Base-by-base conservation (phyloP, 169 alveolate species). In the Plasmodium gaboni region DNA sequence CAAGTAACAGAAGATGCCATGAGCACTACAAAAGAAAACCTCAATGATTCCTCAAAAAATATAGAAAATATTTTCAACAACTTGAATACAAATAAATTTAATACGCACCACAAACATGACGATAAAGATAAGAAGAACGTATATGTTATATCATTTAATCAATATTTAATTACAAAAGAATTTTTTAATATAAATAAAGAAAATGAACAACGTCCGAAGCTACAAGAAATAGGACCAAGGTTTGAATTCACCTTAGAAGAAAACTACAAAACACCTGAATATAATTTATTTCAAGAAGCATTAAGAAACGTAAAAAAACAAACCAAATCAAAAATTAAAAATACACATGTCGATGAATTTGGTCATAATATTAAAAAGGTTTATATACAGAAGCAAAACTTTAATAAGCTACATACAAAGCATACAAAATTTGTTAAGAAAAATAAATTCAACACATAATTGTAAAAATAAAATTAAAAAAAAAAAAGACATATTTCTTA, bases 141-240 rank as follows among this genome's bases (percentile, higher is more conserved):
- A 1, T 69, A 63, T 46, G 51, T 76, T 1, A 50, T 76, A 46
- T 76, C 73, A 15, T 76, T 76, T 68, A 61, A 74, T 6, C 89
- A 76, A 24, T 76, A 76, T 19, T 38, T 76, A 13, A 32, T 76
- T 7, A 44, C 24, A 38, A 76, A 76, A 55, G 89, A 22, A 48
- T n/a, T 55, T 13, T 55, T 63, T 44, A 13, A 5, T 2, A 13
- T 38, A 51, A 22, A 55, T 32, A 59, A 50, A 22, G 32, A 69
- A 17, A 59, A 64, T 10, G 17, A 12, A 0, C 9, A 38, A 38
- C 46, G 0, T 38, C 71, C 88, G 0, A 24, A 42, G 5, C 15
- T 76, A 24, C 69, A 76, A 19, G 89, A 76, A 28, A 38, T 76
- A 1, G 89, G 89, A 13, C 89, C 89, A 0, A 70, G 89, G 6